phyloP scores from a whole-genome alignment of 1,284 basidiomycete species.

The Cryptococcus deneoformans region DNA sequence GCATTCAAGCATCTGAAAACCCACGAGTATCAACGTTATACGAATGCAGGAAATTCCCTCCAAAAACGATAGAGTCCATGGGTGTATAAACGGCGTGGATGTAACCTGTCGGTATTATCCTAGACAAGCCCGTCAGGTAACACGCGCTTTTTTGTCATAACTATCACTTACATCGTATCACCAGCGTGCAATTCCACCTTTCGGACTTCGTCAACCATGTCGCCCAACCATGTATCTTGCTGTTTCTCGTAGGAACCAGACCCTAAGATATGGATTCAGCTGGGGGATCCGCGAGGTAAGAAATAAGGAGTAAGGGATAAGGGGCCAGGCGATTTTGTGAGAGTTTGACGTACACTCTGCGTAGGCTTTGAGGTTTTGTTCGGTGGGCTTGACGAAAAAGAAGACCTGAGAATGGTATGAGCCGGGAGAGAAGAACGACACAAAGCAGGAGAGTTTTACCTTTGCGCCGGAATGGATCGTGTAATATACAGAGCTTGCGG shows the following conservation, averaged over 20 bases:
- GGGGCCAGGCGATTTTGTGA: too few relatives aligned
- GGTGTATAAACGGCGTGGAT: conserved; percentile 98
- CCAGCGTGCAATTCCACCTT: conserved; percentile 78
- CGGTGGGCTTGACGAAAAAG: conserved; percentile 93
- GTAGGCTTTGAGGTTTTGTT: conserved; percentile 76
- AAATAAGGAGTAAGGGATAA: too few relatives aligned
- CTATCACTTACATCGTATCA: conserved; percentile 70
- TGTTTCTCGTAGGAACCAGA: conserved; percentile 81
- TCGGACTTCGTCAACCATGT: conserved; percentile 71
- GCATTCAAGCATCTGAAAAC: conserved; percentile 1
- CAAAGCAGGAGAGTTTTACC: conserved; percentile 47
- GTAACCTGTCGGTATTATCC: conserved; percentile 92
- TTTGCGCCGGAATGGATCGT: conserved; percentile 80
- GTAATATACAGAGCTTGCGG: conserved; percentile 92
- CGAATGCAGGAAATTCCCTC: conserved; percentile 73
- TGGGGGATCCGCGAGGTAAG: background rate
- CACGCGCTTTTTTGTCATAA: background rate
- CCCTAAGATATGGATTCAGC: conserved; percentile 25
- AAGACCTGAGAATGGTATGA: conserved; percentile 52
- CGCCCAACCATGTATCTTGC: conserved; percentile 84
- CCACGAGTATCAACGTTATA: conserved; percentile 52
- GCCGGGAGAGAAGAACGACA: conserved; percentile 7
- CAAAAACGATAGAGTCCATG: conserved; percentile 77
- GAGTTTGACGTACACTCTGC: conserved; percentile 40
- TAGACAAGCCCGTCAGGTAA: conserved; percentile 10